Base-by-base conservation (phyloP, 2,329 filamentous ascomycete genomes). In the Xenoacremonium recifei region DNA sequence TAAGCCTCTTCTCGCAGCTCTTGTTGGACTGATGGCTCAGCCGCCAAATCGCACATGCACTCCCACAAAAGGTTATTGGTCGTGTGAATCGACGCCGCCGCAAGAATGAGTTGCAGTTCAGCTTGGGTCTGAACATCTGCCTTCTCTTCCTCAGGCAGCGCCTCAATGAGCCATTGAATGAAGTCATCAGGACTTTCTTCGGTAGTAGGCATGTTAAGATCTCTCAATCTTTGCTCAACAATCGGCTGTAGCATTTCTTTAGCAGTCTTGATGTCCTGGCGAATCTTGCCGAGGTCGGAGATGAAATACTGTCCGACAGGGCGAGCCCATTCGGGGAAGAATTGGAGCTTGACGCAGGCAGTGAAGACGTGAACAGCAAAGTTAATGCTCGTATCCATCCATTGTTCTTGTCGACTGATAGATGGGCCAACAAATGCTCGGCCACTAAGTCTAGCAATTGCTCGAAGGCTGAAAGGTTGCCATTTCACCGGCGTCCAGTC, bases 401-500 rank as follows among this genome's bases (percentile, higher is more conserved):
- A 81, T 43, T 70, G 65, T 49, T 77, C 70, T 30, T 72, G 63
- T 15, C 76, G 74, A 51, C 71, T 76, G 41, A 80, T 63, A 12
- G 65, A 59, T 3, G 69, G 52, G 2, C 77, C 77, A 6, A 80
- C 70, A 47, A 80, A 80, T 4, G 74, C 68, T 16, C 71, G 66
- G 1, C 77, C 75, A 19, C 75, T 78, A 17, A 82, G 53, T 2
- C 76, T 71, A 6, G 77, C 72, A 10, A 82, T 64, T 4, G 73
- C 66, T 17, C 73, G 66, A 3, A 80, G 64, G 32, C 76, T 63
- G 42, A 79, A 73, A 0, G 71, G 69, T 27, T 77, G 74, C 50
- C 79, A 69, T 49, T 70, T 72, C 37, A 79, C 69, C 0, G 74
- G 56, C 1, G 72, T 78, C 78, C 78, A 81, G 46, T 80, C 76